Conservation (phyloP, 2,329 filamentous ascomycete genomes). For the Helicocarpus griseus region DNA sequence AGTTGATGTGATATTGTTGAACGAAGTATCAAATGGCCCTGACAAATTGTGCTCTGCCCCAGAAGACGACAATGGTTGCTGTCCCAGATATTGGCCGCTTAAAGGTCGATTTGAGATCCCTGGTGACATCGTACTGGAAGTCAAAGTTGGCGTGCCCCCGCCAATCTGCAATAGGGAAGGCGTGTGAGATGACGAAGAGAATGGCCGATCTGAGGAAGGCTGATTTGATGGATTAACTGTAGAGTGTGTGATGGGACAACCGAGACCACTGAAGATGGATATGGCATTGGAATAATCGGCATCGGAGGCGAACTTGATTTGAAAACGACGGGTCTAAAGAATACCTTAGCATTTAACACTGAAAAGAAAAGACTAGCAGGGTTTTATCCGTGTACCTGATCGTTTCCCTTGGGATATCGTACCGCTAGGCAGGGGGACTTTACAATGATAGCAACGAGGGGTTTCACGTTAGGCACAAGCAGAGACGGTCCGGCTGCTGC, state of each 20-base stretch:
- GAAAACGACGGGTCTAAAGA: conserved; percentile 35
- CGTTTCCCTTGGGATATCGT: conserved; percentile 28
- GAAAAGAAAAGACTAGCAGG: neutral
- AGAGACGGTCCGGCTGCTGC: conserved; percentile 11
- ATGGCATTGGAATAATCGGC: conserved; percentile 33
- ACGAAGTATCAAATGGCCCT: neutral
- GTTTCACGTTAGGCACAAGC: conserved; percentile 16
- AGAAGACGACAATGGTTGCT: neutral
- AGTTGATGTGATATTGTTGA: neutral
- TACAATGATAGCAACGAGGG: conserved; percentile 32
- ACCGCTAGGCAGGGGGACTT: conserved; percentile 38
- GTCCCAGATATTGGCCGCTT: neutral
- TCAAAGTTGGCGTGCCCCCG: neutral
- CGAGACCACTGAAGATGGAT: conserved; percentile 30
- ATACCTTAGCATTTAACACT: conserved; percentile 8
- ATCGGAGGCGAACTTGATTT: conserved; percentile 33
- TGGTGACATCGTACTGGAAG: neutral
- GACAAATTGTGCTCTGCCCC: neutral
- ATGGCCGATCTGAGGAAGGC: conserved; percentile 13
- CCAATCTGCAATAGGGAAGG: neutral
- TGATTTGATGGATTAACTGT: conserved; percentile 17
- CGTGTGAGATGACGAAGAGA: neutral
- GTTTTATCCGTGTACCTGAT: conserved; percentile 18
- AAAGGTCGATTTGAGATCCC: neutral
- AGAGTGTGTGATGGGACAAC: conserved; percentile 36